Conservation (phyloP, 495 filamentous ascomycete genomes). For the Hyaloscypha bicolor region DNA sequence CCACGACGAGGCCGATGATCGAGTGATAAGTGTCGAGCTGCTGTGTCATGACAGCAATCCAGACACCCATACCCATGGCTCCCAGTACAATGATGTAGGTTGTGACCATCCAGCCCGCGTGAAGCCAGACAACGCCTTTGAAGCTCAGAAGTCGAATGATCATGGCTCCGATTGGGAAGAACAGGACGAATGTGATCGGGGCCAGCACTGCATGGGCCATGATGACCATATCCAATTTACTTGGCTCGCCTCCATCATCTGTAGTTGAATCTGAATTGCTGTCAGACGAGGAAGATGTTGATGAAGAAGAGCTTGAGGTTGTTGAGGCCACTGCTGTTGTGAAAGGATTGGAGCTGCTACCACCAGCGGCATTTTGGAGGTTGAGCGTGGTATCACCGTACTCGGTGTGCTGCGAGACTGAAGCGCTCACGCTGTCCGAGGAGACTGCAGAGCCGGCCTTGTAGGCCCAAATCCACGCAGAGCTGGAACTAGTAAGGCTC, state of each 20-base stretch:
- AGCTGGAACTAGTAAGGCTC: slow-evolving; percentile 37
- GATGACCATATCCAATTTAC: slow-evolving; percentile 17
- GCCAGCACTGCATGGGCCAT: slow-evolving; percentile 47
- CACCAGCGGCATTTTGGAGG: slow-evolving; percentile 36
- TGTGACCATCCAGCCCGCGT: slow-evolving; percentile 60
- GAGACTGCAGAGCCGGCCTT: slow-evolving; percentile 60
- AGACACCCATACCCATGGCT: slow-evolving; percentile 65
- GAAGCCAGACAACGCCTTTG: slow-evolving; percentile 52
- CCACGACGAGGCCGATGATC: slow-evolving; percentile 60
- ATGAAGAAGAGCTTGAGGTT: not conserved
- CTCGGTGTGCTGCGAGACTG: slow-evolving; percentile 61
- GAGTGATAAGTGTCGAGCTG: slow-evolving; percentile 40
- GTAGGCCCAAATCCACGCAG: slow-evolving; percentile 69
- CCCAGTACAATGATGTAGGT: slow-evolving; percentile 58
- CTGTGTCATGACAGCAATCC: slow-evolving; percentile 39
- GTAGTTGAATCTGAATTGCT: not conserved
- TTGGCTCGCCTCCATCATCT: not conserved
- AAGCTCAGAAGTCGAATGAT: slow-evolving; percentile 50
- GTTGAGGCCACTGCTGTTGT: not conserved
- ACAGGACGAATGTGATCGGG: slow-evolving; percentile 48
- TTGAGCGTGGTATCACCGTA: slow-evolving; percentile 57
- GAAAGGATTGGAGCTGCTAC: slow-evolving; percentile 55
- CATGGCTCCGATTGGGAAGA: slow-evolving; percentile 61
- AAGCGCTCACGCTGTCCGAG: slow-evolving; percentile 48
- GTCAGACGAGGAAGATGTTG: not conserved